phyloP scores from a whole-genome alignment of 345 rosid genomes.

The Aethionema arabicum region DNA sequence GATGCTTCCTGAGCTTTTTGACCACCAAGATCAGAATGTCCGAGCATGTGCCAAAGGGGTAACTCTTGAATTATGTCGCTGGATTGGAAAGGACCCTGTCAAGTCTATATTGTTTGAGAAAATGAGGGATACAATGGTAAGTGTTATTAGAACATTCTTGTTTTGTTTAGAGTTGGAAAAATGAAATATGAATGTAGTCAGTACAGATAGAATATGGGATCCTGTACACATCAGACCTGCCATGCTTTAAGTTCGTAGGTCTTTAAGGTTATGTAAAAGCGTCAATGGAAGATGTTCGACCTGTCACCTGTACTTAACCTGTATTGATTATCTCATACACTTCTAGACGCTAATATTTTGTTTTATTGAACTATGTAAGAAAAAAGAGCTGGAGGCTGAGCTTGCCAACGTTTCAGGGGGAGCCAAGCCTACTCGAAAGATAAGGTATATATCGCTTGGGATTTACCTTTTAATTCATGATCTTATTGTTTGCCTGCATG shows the following conservation, averaged over 20 bases:
- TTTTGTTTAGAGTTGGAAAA: slow-evolving; percentile 21
- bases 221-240: slow-evolving; percentile 8
- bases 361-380: slow-evolving; percentile 47
- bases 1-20: slow-evolving; percentile 99
- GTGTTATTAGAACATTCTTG: slow-evolving; percentile 10
- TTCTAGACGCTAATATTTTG: slow-evolving; percentile 22
- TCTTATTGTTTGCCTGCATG: slow-evolving; percentile 2
- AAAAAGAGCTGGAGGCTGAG: slow-evolving; percentile 99
- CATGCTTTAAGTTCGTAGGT: not conserved
- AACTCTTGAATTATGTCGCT: slow-evolving; percentile 97
- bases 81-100: slow-evolving; percentile 99
- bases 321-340: slow-evolving; percentile 3
- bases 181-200: slow-evolving; percentile 19
- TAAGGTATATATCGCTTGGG: slow-evolving; percentile 58
- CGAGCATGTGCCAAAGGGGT: slow-evolving; percentile 96
- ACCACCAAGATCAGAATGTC: slow-evolving; percentile 98
- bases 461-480: slow-evolving; percentile 7
- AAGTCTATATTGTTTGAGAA: slow-evolving; percentile 96
- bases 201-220: slow-evolving; percentile 11
- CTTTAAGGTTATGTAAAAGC: slow-evolving; percentile 12
- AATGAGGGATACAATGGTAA: slow-evolving; percentile 99
- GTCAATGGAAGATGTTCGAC: not conserved
- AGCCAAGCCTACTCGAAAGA: slow-evolving; percentile 84
- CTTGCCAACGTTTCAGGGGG: slow-evolving; percentile 77
- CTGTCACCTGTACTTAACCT: not conserved